These are phyloP conservation scores for Colletotrichum lentis DNA, from an alignment of 2,329 filamentous ascomycete species.

Conservation along the genomic window DNA sequence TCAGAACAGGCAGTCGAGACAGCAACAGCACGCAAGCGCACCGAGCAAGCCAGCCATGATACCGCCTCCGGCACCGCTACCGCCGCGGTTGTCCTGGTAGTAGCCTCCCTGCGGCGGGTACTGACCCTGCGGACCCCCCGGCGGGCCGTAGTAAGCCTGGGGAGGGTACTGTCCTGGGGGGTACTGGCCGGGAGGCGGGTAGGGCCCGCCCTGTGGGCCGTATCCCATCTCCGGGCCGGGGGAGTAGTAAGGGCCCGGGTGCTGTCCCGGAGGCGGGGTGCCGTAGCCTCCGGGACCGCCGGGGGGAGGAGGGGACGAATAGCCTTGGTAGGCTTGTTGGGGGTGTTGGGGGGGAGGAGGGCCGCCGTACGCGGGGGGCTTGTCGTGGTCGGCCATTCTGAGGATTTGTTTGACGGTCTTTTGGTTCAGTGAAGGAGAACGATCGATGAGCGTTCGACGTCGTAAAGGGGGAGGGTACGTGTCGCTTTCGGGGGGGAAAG, in stretches of 20 bases:
- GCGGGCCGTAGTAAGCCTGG: conserved; percentile 37
- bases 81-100: conserved; percentile 45
- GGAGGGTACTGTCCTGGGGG: conserved; percentile 44
- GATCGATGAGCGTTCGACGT: not conserved
- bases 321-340: conserved; percentile 56
- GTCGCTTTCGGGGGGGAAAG: not conserved
- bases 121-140: conserved; percentile 39
- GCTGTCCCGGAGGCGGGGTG: conserved; percentile 41
- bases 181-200: conserved; percentile 45
- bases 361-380: conserved; percentile 59
- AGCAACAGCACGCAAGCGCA: conserved; percentile 66
- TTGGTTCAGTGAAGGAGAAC: not conserved
- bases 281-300: conserved; percentile 41
- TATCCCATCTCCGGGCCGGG: conserved; percentile 55
- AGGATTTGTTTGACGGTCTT: conserved; percentile 6
- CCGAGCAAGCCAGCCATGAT: conserved; percentile 58
- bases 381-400: conserved; percentile 56
- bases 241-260: conserved; percentile 48
- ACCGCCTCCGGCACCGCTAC: conserved; percentile 46
- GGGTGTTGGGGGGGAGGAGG: conserved; percentile 49
- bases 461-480: not conserved
- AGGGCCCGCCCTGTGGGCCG: conserved; percentile 47
- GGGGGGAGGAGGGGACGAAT: conserved; percentile 47
- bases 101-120: conserved; percentile 44
- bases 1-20: conserved; percentile 65